Evolutionary conservation across 208 protist genomes (phyloP), one percentile per base, ranked within the genome.

Genomic region (Crithidia bombi): DNA sequence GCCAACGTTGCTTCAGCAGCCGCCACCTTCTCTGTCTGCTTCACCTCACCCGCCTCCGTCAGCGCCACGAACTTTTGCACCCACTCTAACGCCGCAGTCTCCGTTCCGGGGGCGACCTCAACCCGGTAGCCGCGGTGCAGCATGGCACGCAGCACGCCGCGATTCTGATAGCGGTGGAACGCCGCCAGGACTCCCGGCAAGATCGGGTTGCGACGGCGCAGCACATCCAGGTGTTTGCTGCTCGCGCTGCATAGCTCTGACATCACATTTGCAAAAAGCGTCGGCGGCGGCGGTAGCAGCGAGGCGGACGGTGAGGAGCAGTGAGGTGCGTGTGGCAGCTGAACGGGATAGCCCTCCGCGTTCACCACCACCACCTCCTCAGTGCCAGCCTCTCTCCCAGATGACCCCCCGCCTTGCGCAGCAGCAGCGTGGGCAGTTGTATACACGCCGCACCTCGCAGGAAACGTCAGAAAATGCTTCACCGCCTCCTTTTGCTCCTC

Each of bases 81-180:
- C 69, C 30, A 43, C 35, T 63, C 2, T 43, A 76, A 30, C 12
- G 21, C 30, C n/a, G 49, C 69, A 10, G 68, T 39, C 14, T 58
- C 69, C 49, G 59, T 69, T 65, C 33, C 69, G 1, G 75, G 14
- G 12, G 72, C 32, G 17, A 81, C 51, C 32, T 86, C 70, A 5
- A 91, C 58, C 46, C 62, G 64, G 33, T 72, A 61, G 11, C 89
- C 89, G 9, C 85, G 79, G 25, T 88, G 83, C 43, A 91, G 65
- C 21, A 86, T 71, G 25, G 78, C 65, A n/a, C 89, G 85, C 63
- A 94, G 33, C 58, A 94, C 55, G 1, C 79, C 76, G 21, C 86
- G 75, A 51, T 91, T 83, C 26, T 79, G 65, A 55, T 90, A 83
- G 7, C 89, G 89, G 38, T 90, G 82, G 15, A 90, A 74, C 12